A percentile compares a stretch with the other conserved stretches of the same genome.
Conservation (phyloP, 2,329 filamentous ascomycete species). For the Talaromyces sp. region DNA sequence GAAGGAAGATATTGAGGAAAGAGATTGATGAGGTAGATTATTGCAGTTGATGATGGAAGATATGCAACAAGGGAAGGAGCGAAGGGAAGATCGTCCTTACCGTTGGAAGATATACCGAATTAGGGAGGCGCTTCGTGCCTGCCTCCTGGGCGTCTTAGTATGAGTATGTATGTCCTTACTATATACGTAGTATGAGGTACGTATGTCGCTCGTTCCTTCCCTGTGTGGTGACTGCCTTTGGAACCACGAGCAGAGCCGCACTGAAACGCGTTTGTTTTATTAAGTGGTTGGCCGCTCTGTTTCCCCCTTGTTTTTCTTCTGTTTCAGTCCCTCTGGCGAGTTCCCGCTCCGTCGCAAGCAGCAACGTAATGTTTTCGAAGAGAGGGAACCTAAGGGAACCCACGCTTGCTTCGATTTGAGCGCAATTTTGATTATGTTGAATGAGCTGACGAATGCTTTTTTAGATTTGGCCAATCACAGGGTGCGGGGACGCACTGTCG, state of each 20-base stretch:
- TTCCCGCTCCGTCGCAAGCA: constrained; percentile 3
- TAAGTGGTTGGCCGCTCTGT: not conserved
- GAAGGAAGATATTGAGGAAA: not conserved
- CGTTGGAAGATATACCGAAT: not conserved
- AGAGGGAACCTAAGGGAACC: not conserved
- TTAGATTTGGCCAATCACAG: constrained; percentile 3
- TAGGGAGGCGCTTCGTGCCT: constrained; percentile 1
- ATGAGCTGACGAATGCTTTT: constrained; percentile 14
- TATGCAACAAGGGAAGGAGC: not conserved
- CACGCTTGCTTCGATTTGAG: not conserved
- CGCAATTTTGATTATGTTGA: not conserved
- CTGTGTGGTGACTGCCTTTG: not conserved
- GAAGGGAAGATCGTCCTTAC: not conserved
- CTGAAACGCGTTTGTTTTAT: not conserved
- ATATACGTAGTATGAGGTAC: not conserved
- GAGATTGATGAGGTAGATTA: not conserved
- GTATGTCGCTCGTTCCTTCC: not conserved
- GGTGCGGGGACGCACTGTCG: constrained; percentile 9
- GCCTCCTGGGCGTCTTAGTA: not conserved
- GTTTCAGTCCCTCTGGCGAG: not conserved
- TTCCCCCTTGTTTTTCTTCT: not conserved
- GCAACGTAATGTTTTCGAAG: constrained; percentile 1
- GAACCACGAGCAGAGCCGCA: constrained; percentile 13
- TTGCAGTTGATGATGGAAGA: not conserved
- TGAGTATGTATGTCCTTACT: not conserved